These are phyloP conservation scores for Globisporangium polare DNA, from an alignment of 352 stramenopile species.

Conservation along the genomic window DNA sequence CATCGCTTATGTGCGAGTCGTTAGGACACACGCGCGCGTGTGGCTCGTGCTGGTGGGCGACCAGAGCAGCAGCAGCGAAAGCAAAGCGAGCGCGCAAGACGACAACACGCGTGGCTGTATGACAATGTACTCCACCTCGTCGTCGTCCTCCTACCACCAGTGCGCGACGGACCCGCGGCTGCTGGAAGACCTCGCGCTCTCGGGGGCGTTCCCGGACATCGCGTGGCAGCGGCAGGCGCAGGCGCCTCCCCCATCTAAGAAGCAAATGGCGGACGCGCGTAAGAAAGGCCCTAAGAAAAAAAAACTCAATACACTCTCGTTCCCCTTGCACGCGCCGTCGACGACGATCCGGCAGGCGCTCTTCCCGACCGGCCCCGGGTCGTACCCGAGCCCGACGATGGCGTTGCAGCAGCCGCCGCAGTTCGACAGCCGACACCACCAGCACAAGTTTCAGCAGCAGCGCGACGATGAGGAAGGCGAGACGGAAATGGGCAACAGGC, in stretches of 20 bases:
- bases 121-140: background rate
- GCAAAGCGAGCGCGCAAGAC: background rate
- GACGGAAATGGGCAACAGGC: constrained; percentile 31
- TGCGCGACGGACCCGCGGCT: constrained; percentile 17
- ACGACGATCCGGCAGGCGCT: constrained; percentile 36
- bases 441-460: constrained; percentile 6
- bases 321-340: constrained; percentile 29
- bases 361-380: constrained; percentile 37
- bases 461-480: constrained; percentile 7
- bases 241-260: constrained; percentile 4
- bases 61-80: background rate
- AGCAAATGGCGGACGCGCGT: constrained; percentile 12
- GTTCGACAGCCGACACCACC: constrained; percentile 8
- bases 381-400: constrained; percentile 31
- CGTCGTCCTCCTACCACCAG: background rate
- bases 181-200: constrained; percentile 37
- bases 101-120: background rate
- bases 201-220: constrained; percentile 20
- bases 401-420: constrained; percentile 20
- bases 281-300: constrained; percentile 21
- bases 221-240: constrained; percentile 5
- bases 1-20: background rate
- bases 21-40: background rate
- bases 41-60: background rate
- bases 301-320: constrained; percentile 27